phyloP scores from a whole-genome alignment of 306 rosid species.

The Acacia crassicarpa region DNA sequence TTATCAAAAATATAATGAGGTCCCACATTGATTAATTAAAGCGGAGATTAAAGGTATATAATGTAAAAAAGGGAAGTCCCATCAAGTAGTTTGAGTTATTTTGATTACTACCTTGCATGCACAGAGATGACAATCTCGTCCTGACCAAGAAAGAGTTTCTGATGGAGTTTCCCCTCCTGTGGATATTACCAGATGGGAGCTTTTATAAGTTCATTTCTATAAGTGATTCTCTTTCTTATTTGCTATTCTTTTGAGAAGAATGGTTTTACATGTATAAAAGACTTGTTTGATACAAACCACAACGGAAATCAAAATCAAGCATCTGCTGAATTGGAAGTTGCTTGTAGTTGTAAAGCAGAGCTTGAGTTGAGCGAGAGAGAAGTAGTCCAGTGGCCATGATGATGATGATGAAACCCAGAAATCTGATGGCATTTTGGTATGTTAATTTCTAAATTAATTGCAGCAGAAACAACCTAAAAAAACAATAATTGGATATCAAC shows the following conservation, averaged over 20 bases:
- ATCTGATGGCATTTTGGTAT: conserved; percentile 36
- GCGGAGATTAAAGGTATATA: too few relatives aligned
- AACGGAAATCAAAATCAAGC: conserved; percentile 95
- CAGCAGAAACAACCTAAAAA: too few relatives aligned
- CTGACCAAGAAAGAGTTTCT: conserved; percentile 73
- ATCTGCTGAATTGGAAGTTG: conserved; percentile 54
- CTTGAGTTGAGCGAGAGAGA: conserved; percentile 75
- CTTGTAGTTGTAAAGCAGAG: conserved; percentile 39
- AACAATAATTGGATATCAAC: too few relatives aligned
- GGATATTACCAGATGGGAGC: too few relatives aligned
- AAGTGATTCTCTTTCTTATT: not conserved
- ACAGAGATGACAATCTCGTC: conserved; percentile 86
- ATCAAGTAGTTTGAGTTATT: too few relatives aligned
- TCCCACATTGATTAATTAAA: too few relatives aligned
- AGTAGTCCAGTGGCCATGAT: conserved; percentile 38
- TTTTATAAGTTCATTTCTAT: conserved; percentile 12
- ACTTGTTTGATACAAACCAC: conserved; percentile 48
- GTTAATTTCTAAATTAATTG: too few relatives aligned
- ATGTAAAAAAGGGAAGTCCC: too few relatives aligned
- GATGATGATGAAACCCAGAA: conserved; percentile 42
- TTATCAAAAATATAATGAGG: too few relatives aligned
- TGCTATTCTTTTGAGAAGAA: not conserved
- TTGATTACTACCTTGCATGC: conserved; percentile 48
- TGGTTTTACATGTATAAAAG: not conserved
- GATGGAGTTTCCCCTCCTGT: too few relatives aligned